Evolutionary conservation across 2,329 filamentous ascomycete species (phyloP).

Genomic region (Pseudogymnoascus sp.): DNA sequence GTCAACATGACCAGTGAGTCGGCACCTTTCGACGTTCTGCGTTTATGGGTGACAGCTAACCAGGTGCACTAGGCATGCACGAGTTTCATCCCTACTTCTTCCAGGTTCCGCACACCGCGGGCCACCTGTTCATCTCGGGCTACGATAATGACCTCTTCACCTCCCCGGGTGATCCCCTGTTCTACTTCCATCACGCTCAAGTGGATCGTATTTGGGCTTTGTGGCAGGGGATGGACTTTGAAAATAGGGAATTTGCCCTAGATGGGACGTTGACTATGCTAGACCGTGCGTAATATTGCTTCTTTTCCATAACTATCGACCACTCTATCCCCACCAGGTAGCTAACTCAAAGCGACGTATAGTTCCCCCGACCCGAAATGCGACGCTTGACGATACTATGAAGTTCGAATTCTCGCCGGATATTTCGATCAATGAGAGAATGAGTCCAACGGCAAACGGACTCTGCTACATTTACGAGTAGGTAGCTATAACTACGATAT

Average conservation of each 20-base stretch:
- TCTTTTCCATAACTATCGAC: not conserved
- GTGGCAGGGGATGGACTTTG: slow-evolving; percentile 39
- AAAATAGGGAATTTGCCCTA: slow-evolving; percentile 20
- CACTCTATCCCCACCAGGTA: not conserved
- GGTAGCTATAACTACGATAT: not conserved
- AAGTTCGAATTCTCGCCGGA: slow-evolving; percentile 18
- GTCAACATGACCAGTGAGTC: slow-evolving; percentile 16
- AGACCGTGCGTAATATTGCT: slow-evolving; percentile 18
- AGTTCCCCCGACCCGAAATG: slow-evolving; percentile 32
- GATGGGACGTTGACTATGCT: slow-evolving; percentile 35
- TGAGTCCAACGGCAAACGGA: not conserved
- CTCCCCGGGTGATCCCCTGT: slow-evolving; percentile 14
- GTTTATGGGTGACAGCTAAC: slow-evolving; percentile 31
- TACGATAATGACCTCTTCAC: not conserved
- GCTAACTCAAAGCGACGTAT: not conserved
- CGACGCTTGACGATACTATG: slow-evolving; percentile 33
- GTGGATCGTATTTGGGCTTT: slow-evolving; percentile 17
- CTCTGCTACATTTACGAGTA: not conserved
- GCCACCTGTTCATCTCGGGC: not conserved
- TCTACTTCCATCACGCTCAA: slow-evolving; percentile 19
- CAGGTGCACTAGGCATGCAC: slow-evolving; percentile 34
- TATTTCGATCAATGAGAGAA: not conserved
- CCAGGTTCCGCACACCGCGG: not conserved
- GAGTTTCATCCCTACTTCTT: slow-evolving; percentile 11
- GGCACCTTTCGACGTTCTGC: not conserved